Base-by-base conservation (phyloP, 305 asterid genomes). In the Fraxinus ornus region DNA sequence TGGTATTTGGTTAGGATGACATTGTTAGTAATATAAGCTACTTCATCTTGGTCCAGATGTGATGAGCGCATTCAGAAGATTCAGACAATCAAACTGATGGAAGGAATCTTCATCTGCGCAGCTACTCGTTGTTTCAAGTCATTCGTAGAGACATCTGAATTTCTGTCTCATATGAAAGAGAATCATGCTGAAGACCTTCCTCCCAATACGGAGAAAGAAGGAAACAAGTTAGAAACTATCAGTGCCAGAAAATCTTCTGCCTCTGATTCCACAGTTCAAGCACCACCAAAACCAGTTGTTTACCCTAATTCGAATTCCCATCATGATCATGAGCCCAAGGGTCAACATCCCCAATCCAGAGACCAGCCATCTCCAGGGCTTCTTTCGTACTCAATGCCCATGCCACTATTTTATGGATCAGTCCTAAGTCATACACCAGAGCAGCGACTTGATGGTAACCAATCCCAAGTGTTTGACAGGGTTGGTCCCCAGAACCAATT, bases 71-170 rank as follows among this genome's bases (percentile, higher is more conserved):
- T 95, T 88, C 97, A 93, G 72, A 97, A 93, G 95, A 97, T 97
- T 80, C 98, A 97, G 86, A 97, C 98, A 30, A 97, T 97, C 77
- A 97, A 97, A 91, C 83, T 93, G 97, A 91, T 93, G 97, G 98
- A 94, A 87, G 97, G 98, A 68, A 90, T 97, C 82, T 88, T 86
- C 80, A 74, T 95, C 68, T 94, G 98, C 75, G 98, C 96, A 44
- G 98, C 98, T 64, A 97, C 99, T 32, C 98, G 91, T 82, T 95
- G 98, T 84, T 87, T 92, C 86, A 97, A 93, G 88, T 97, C 98
- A 75, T 97, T 97, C 86, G 81, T 97, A 57, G 91, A 93, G 91
- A 90, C 91, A 89, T 85, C 81, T 79, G 98, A 94, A 0, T 93
- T 97, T 30, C 94, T 88, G 86, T 85, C 89, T 22, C 99, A 93